phyloP scores from a whole-genome alignment of 202 grass and related monocot genomes.

The Elaeis oleifera region DNA sequence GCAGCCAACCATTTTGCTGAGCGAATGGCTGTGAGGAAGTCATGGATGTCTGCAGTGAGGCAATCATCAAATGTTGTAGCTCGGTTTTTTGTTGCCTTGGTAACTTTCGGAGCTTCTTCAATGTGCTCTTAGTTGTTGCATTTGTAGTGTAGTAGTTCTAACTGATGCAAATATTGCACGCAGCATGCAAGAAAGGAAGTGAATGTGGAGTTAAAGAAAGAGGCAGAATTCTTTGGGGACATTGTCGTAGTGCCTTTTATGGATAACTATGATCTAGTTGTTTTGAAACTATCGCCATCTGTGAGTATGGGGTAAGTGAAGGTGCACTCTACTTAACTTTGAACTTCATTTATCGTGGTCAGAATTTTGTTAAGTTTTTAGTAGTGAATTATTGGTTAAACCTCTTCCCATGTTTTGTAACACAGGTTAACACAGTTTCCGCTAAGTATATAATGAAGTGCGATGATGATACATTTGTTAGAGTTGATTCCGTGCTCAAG shows the following conservation, averaged over 20 bases:
- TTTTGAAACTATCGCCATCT: slow-evolving; percentile 87
- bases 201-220: slow-evolving; percentile 65
- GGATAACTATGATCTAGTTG: slow-evolving; percentile 86
- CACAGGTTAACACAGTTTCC: slow-evolving; percentile 52
- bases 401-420: slow-evolving; percentile 18
- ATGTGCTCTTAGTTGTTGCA: background rate
- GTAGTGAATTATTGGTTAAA: slow-evolving; percentile 12
- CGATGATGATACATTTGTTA: slow-evolving; percentile 93
- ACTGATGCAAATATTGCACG: slow-evolving; percentile 5
- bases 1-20: slow-evolving; percentile 91
- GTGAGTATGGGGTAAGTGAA: slow-evolving; percentile 68
- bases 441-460: slow-evolving; percentile 96
- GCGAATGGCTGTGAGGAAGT: slow-evolving; percentile 91
- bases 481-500: slow-evolving; percentile 61
- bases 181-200: slow-evolving; percentile 78
- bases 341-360: background rate
- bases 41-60: slow-evolving; percentile 87
- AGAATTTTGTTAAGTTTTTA: background rate
- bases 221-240: slow-evolving; percentile 87
- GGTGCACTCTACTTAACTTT: background rate
- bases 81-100: slow-evolving; percentile 96
- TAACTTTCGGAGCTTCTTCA: slow-evolving; percentile 23
- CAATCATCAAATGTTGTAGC: slow-evolving; percentile 70
- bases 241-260: slow-evolving; percentile 76
- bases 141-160: background rate